These are phyloP conservation scores for Kodamaea lidongshanica DNA, from an alignment of 805 yeast species.

Conservation along the genomic window DNA sequence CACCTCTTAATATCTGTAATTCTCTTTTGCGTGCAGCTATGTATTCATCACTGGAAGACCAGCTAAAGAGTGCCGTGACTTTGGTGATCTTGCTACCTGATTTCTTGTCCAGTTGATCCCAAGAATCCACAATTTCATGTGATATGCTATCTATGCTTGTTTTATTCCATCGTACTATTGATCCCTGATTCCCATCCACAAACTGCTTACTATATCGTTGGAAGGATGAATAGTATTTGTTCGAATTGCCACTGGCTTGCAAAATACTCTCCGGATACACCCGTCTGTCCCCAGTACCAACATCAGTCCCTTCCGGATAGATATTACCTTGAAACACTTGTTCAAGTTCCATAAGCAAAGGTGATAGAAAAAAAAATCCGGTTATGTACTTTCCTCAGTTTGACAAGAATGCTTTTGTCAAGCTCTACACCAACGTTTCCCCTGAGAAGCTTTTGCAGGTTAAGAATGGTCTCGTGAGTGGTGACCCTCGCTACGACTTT, in stretches of 20 bases:
- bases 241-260: conserved; percentile 24
- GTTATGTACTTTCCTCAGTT: conserved; percentile 42
- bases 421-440: conserved; percentile 42
- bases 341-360: conserved; percentile 1
- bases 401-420: conserved; percentile 29
- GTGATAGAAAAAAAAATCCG: too few species aligned
- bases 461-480: conserved; percentile 38
- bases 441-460: conserved; percentile 36
- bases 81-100: conserved; percentile 6
- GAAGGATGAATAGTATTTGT: conserved; percentile 25
- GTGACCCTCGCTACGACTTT: conserved; percentile 46
- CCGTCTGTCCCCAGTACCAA: background rate
- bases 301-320: background rate
- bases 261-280: conserved; percentile 31
- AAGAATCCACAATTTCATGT: conserved; percentile 17
- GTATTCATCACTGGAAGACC: conserved; percentile 40
- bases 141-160: conserved; percentile 20
- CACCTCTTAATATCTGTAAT: conserved; percentile 11
- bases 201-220: conserved; percentile 34
- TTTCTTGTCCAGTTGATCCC: conserved; percentile 16
- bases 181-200: conserved; percentile 11
- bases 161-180: conserved; percentile 27
- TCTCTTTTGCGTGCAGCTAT: conserved; percentile 28
- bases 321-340: conserved; percentile 3
- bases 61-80: conserved; percentile 33